A percentile compares a stretch with the other conserved stretches of the same genome.
phyloP scores from a whole-genome alignment of 768 basidiomycete species.

The Psilocybe sp. region DNA sequence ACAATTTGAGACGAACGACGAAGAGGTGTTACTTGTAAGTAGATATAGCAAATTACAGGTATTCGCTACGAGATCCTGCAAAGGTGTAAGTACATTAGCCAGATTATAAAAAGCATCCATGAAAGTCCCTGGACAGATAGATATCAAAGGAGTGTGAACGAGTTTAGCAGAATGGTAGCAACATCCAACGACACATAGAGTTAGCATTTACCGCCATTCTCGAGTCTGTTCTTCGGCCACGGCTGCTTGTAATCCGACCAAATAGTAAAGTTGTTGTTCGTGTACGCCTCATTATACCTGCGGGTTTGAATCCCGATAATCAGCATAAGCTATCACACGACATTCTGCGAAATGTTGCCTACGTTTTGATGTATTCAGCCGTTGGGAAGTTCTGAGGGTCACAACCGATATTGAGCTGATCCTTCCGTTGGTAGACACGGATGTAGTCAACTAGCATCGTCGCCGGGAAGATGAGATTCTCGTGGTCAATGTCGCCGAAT shows the following conservation, averaged over 20 bases:
- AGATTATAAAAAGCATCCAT: too few relatives aligned
- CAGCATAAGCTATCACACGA: slow-evolving; percentile 9
- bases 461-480: slow-evolving; percentile 46
- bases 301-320: not conserved
- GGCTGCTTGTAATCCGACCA: slow-evolving; percentile 45
- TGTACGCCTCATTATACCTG: slow-evolving; percentile 64
- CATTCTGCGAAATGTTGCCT: slow-evolving; percentile 10
- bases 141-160: not conserved
- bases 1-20: too few relatives aligned
- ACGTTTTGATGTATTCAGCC: slow-evolving; percentile 65
- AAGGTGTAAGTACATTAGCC: too few relatives aligned
- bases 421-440: slow-evolving; percentile 60
- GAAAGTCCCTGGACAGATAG: not conserved
- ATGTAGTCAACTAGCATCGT: slow-evolving; percentile 75
- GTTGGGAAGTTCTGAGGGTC: slow-evolving; percentile 73
- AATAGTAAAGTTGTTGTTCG: slow-evolving; percentile 51
- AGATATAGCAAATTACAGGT: too few relatives aligned
- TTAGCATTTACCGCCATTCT: not conserved
- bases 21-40: too few relatives aligned
- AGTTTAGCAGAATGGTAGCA: not conserved
- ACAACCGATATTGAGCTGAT: slow-evolving; percentile 52
- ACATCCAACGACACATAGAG: not conserved
- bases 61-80: too few relatives aligned
- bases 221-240: slow-evolving; percentile 51
- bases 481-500: slow-evolving; percentile 61